Percentiles rank a stretch among this genome's conserved stretches.
Evolutionary conservation across 306 rosid genomes (phyloP).

Genomic region (Corylus americana): DNA sequence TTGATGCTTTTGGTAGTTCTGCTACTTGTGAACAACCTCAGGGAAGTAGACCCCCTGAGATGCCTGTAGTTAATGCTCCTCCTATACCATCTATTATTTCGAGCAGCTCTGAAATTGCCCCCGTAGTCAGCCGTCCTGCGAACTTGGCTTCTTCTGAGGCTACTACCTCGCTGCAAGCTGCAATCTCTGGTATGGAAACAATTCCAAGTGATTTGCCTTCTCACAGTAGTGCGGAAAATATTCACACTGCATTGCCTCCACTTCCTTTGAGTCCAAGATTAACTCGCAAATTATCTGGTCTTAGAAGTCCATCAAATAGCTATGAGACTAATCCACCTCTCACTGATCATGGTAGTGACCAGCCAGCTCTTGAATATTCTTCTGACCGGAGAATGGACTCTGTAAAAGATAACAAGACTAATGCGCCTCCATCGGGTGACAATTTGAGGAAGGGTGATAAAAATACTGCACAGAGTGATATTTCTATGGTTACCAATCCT

Average conservation of each 20-base stretch:
- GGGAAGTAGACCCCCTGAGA: conserved; percentile 26
- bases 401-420: conserved; percentile 39
- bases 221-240: conserved; percentile 42
- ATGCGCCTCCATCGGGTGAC: conserved; percentile 40
- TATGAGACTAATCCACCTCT: conserved; percentile 32
- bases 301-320: conserved; percentile 44
- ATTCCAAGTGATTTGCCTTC: conserved; percentile 41
- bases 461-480: conserved; percentile 34
- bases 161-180: conserved; percentile 40
- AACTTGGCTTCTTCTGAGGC: conserved; percentile 50
- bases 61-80: background rate
- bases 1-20: conserved; percentile 44
- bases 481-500: conserved; percentile 43
- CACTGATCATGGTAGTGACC: conserved; percentile 39
- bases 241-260: conserved; percentile 37
- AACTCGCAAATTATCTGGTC: conserved; percentile 42
- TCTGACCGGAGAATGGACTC: conserved; percentile 36
- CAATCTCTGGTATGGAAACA: conserved; percentile 39
- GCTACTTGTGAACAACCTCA: conserved; percentile 29
- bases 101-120: conserved; percentile 42
- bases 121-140: conserved; percentile 28
- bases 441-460: conserved; percentile 43
- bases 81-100: conserved; percentile 27
- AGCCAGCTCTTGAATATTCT: conserved; percentile 35
- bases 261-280: conserved; percentile 64